A percentile compares a stretch with the other conserved stretches of the same genome.
phyloP scores from a whole-genome alignment of 2,329 filamentous ascomycete genomes.

The Apiospora hydei region DNA sequence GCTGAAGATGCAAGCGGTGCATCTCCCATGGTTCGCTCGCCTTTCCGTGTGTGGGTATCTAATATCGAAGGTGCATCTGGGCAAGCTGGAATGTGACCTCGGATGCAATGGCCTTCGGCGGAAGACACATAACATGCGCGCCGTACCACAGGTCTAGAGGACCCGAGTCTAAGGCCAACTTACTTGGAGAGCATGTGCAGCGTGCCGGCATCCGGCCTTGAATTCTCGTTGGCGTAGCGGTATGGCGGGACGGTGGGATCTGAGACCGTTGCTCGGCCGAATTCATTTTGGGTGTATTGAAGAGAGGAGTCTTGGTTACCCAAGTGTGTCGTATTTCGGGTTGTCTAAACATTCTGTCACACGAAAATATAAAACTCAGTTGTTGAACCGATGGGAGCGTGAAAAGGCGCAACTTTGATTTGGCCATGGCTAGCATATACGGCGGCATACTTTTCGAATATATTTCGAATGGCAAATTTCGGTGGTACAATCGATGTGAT shows the following conservation, averaged over 20 bases:
- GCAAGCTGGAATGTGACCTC: constrained; percentile 11
- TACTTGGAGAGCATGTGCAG: not conserved
- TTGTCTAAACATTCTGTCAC: not conserved
- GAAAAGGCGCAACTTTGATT: not conserved
- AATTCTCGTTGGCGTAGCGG: not conserved
- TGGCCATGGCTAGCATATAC: not conserved
- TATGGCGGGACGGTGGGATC: constrained; percentile 1
- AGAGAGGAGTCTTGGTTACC: not conserved
- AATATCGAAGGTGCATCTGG: not conserved
- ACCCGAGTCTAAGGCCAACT: not conserved
- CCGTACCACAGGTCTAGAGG: not conserved
- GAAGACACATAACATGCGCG: not conserved
- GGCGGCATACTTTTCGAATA: not conserved
- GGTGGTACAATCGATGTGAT: too few relatives aligned
- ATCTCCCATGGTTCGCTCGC: not conserved
- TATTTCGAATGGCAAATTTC: too few relatives aligned
- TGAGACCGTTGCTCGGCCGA: not conserved
- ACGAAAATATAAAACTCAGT: not conserved
- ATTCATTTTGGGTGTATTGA: not conserved
- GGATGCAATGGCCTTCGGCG: not conserved
- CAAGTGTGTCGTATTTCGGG: not conserved
- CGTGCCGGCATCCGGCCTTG: constrained; percentile 5
- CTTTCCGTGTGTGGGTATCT: not conserved
- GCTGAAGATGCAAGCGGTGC: not conserved
- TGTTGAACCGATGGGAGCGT: not conserved